These are phyloP conservation scores for Claviceps paspali DNA, from an alignment of 2,329 filamentous ascomycete genomes.

Conservation along the genomic window DNA sequence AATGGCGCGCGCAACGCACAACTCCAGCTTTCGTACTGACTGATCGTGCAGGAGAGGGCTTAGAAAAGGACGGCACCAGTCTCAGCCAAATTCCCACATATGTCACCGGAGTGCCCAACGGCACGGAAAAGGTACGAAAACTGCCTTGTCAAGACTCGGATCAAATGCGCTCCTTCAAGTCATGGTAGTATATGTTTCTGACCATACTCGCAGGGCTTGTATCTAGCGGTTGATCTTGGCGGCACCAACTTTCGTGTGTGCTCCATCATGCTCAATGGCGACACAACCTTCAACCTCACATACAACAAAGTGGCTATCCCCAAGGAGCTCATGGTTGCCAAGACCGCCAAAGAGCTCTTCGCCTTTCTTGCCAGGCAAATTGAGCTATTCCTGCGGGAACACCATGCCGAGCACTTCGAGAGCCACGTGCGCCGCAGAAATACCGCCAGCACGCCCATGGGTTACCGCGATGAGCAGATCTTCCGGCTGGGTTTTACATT, in stretches of 20 bases:
- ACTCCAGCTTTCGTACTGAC: neutral
- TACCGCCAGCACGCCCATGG: slow-evolving; percentile 41
- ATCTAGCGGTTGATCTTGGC: slow-evolving; percentile 92
- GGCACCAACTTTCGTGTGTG: slow-evolving; percentile 98
- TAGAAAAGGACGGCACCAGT: slow-evolving; percentile 61
- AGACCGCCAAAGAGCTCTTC: slow-evolving; percentile 77
- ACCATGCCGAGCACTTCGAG: slow-evolving; percentile 79
- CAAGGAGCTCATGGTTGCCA: slow-evolving; percentile 74
- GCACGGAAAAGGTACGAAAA: slow-evolving; percentile 65
- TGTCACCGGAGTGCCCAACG: slow-evolving; percentile 89
- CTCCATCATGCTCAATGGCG: slow-evolving; percentile 82
- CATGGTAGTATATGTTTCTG: too few species aligned
- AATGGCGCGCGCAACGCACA: neutral
- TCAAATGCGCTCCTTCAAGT: too few species aligned
- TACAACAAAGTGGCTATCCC: slow-evolving; percentile 90
- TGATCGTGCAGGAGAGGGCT: slow-evolving; percentile 51
- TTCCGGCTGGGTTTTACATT: slow-evolving; percentile 98
- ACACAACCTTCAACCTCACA: slow-evolving; percentile 86
- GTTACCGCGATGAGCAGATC: slow-evolving; percentile 55
- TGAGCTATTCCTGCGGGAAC: slow-evolving; percentile 68
- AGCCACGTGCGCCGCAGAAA: slow-evolving; percentile 49
- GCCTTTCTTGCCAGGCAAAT: slow-evolving; percentile 87
- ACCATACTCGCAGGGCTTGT: slow-evolving; percentile 52
- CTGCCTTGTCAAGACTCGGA: too few species aligned
- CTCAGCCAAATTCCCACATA: slow-evolving; percentile 96